phyloP scores from a whole-genome alignment of 2,329 filamentous ascomycete species.

The Neocucurbitaria cava region DNA sequence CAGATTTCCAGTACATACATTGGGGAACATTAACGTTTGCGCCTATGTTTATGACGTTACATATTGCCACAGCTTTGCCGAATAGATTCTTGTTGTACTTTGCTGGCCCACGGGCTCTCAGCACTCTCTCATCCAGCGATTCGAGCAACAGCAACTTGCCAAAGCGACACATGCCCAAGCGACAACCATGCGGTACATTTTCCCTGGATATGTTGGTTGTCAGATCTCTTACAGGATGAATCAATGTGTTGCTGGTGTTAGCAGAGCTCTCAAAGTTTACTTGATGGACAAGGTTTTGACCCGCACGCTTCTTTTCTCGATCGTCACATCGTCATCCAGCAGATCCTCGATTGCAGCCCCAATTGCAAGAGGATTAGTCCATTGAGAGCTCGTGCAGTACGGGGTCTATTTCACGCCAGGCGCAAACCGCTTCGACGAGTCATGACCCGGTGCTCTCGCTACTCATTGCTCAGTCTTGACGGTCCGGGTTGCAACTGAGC shows the following conservation, averaged over 20 bases:
- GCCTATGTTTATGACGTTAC: background rate
- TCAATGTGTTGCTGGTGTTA: background rate
- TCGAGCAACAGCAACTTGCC: background rate
- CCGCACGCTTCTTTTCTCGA: no score
- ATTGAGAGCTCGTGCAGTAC: no score
- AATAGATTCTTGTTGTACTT: background rate
- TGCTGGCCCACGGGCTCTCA: background rate
- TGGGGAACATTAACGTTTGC: background rate
- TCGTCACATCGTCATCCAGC: no score
- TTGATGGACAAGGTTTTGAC: no score
- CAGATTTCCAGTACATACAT: background rate
- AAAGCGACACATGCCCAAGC: background rate
- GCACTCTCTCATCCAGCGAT: background rate
- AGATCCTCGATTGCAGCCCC: no score
- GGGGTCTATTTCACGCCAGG: no score
- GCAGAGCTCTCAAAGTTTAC: no score
- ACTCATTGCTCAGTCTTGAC: no score
- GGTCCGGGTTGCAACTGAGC: no score
- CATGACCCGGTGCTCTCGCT: no score
- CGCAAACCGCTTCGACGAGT: no score
- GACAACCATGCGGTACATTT: background rate
- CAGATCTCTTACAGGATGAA: background rate
- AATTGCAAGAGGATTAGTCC: no score
- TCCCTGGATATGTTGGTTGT: background rate
- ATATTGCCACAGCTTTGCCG: background rate